A percentile compares a stretch with the other conserved stretches of the same genome.
These are phyloP conservation scores for Clavispora vitiphila DNA, from an alignment of 805 yeast genomes.

Conservation along the genomic window DNA sequence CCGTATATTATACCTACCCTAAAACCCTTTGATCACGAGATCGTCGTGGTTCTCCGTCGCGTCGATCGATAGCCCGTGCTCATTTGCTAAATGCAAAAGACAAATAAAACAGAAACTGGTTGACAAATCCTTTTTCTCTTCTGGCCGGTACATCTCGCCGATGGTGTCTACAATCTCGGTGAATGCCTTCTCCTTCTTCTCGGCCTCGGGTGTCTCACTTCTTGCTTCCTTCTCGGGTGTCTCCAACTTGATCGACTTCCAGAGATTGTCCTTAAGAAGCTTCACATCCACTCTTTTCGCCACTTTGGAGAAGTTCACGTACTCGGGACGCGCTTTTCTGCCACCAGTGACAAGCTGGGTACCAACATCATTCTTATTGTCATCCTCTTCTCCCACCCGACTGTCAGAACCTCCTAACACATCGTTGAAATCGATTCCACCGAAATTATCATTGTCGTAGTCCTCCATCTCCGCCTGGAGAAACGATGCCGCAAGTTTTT, in stretches of 20 bases:
- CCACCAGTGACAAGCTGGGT: constrained; percentile 19
- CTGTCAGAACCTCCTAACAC: constrained; percentile 25
- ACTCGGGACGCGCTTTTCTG: constrained; percentile 32
- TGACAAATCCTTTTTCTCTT: constrained; percentile 61
- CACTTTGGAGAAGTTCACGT: constrained; percentile 56
- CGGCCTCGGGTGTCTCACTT: background rate
- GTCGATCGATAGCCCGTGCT: constrained; percentile 61
- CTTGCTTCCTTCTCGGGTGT: constrained; percentile 13
- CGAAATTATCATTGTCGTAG: constrained; percentile 32
- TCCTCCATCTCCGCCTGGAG: constrained; percentile 41
- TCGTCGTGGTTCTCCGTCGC: constrained; percentile 42
- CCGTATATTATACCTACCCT: background rate
- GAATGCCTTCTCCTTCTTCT: constrained; percentile 32
- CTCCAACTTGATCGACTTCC: constrained; percentile 48
- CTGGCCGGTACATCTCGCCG: constrained; percentile 47
- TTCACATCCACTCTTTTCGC: constrained; percentile 80
- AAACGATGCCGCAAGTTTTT: constrained; percentile 30
- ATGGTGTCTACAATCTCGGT: constrained; percentile 45
- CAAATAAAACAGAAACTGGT: constrained; percentile 86
- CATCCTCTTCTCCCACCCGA: constrained; percentile 9
- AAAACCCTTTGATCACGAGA: constrained; percentile 23
- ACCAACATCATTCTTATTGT: constrained; percentile 10
- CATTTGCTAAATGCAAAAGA: constrained; percentile 80
- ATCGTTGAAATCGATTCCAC: constrained; percentile 40
- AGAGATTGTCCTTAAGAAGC: constrained; percentile 65